These are phyloP conservation scores for Lepidium campestre DNA, from an alignment of 441 rosid species.

Conservation along the genomic window DNA sequence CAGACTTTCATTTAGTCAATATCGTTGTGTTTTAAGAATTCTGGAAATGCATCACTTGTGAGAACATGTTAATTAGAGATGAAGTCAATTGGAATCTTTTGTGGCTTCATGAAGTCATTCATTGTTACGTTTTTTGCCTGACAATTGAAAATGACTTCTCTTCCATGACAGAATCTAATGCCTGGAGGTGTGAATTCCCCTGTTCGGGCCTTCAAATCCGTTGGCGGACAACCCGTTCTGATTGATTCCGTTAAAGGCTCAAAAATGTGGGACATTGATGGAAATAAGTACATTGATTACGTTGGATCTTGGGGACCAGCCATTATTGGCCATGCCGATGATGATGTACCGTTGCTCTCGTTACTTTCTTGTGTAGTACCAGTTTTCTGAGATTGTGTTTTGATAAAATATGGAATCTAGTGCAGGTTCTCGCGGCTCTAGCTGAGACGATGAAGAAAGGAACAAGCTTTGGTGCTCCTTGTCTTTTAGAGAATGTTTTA, in stretches of 20 bases:
- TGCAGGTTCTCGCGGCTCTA: slow-evolving; percentile 80
- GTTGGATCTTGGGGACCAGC: slow-evolving; percentile 91
- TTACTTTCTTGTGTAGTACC: background rate
- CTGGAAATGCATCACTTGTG: background rate
- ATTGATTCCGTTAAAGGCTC: slow-evolving; percentile 92
- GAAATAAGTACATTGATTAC: slow-evolving; percentile 67
- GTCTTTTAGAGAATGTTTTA: slow-evolving; percentile 79
- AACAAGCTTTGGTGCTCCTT: slow-evolving; percentile 98
- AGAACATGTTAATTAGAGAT: background rate
- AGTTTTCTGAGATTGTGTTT: background rate
- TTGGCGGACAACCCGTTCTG: slow-evolving; percentile 87
- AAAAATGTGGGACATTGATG: slow-evolving; percentile 95
- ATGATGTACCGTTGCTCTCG: slow-evolving; percentile 44
- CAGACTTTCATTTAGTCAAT: background rate
- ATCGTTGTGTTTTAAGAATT: background rate
- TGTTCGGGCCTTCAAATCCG: slow-evolving; percentile 95
- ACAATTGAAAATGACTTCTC: background rate
- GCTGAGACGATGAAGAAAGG: slow-evolving; percentile 95
- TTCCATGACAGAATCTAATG: slow-evolving; percentile 64
- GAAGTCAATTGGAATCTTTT: background rate
- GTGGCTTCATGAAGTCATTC: background rate
- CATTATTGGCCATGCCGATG: slow-evolving; percentile 96
- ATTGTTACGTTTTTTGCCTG: background rate
- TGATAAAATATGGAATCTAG: background rate
- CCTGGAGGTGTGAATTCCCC: slow-evolving; percentile 98